Evolutionary conservation across 768 basidiomycete species (phyloP), one percentile per base, ranked within the genome.

Genomic region (Rhodotorula graminis): DNA sequence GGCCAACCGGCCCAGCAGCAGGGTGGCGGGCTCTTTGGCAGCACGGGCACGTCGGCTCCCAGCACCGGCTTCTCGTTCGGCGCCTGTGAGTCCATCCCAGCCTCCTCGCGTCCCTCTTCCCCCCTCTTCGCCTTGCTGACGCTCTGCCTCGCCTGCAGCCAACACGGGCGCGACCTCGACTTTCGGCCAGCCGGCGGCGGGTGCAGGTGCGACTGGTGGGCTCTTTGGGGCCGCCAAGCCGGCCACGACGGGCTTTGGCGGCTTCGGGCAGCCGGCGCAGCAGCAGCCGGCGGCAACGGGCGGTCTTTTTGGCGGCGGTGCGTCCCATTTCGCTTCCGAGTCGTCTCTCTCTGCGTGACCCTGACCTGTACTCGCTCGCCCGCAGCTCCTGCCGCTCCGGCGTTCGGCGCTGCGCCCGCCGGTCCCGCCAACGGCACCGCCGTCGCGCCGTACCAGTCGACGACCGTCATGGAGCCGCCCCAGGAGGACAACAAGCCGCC

Each of bases 11-110:
- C 69, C 0, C 61, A 57, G 27, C 23, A 53, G 37, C 56, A 70
- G 29, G 64, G 64, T 21, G 74, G 76, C 19, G 76, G 78, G 15
- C 73, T 79, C 23, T 81, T 81, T 42, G 80, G 80, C 21, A 44
- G 50, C 12, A 25, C 60, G 7, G 57, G 40, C 31, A 46, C 60
- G 21, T 47, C 55, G 10, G 27, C 52, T 1, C 52, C 52, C 11
- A 66, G 52, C 57, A 69, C 69, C 21, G 65, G 70, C 6, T 76
- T 78, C 70, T 72, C 72, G 7, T 71, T 65, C 52, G 69, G 71
- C 14, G 49, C 49, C 25, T 50, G 49, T 50, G 49, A 21, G 49
- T 11, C 15, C 49, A 21, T 50, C 49, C 21, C 49, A 5, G 9
- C 19, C 49, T 50, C 3, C 2, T 6, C 47, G 14, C 21, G 44